Percentiles rank a stretch among this genome's conserved stretches.
phyloP scores from a whole-genome alignment of 768 basidiomycete species.

The Auriscalpium microsporum region DNA sequence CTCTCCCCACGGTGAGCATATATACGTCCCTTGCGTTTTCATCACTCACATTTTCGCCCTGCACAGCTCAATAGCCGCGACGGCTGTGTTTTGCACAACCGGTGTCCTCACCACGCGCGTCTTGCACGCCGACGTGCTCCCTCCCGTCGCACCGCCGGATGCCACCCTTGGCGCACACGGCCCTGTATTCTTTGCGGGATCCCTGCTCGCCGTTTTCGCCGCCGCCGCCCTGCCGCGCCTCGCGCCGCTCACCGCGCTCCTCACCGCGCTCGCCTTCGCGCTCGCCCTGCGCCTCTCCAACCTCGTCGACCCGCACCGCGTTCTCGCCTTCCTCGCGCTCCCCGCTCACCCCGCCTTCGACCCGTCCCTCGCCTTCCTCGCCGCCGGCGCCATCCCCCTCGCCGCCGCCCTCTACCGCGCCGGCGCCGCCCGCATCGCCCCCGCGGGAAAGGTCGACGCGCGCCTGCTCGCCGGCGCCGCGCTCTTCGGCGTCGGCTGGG shows the following conservation, averaged over 20 bases:
- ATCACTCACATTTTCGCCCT: slow-evolving; percentile 1
- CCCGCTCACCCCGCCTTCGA: slow-evolving; percentile 45
- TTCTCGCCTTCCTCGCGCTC: slow-evolving; percentile 44
- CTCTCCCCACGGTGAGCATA: slow-evolving; percentile 41
- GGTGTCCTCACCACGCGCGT: slow-evolving; percentile 38
- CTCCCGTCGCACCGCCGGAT: slow-evolving; percentile 20
- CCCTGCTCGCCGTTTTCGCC: slow-evolving; percentile 14
- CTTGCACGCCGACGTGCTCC: slow-evolving; percentile 24
- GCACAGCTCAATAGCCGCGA: slow-evolving; percentile 45
- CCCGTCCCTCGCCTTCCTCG: slow-evolving; percentile 46
- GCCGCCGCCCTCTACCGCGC: slow-evolving; percentile 36
- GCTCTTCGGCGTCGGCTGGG: slow-evolving; percentile 59
- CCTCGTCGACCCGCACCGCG: slow-evolving; percentile 39
- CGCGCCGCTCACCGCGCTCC: slow-evolving; percentile 20
- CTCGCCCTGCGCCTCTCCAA: slow-evolving; percentile 46
- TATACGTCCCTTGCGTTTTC: background rate
- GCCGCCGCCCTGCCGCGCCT: slow-evolving; percentile 5
- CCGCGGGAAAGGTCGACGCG: slow-evolving; percentile 32
- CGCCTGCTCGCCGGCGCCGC: slow-evolving; percentile 42
- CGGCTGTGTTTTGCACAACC: slow-evolving; percentile 42
- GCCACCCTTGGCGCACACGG: slow-evolving; percentile 19
- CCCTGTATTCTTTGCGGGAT: slow-evolving; percentile 20
- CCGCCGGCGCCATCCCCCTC: slow-evolving; percentile 42
- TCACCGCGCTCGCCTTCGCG: slow-evolving; percentile 42
- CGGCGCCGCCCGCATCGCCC: slow-evolving; percentile 33